A percentile compares a stretch with the other conserved stretches of the same genome.
Evolutionary conservation across 2,329 filamentous ascomycete genomes (phyloP).

Genomic region (Scedosporium boydii): DNA sequence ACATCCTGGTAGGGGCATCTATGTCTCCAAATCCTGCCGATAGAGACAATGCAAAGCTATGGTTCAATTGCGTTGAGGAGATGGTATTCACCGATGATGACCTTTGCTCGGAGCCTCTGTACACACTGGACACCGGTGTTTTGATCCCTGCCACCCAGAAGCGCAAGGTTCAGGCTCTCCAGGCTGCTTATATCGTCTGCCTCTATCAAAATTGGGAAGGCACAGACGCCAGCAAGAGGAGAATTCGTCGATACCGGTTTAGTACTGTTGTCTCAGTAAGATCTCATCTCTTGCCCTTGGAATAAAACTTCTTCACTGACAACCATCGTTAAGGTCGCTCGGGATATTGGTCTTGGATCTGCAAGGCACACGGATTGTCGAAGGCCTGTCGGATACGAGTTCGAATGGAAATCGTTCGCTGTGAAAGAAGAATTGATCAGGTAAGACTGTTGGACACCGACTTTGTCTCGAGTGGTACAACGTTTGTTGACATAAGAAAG

Average conservation of each 20-base stretch:
- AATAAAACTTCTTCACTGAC: background rate
- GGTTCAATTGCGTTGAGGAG: conserved; percentile 28
- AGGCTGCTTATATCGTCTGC: conserved; percentile 26
- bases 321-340: conserved; percentile 13
- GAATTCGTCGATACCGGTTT: conserved; percentile 25
- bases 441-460: conserved; percentile 7
- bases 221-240: conserved; percentile 19
- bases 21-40: conserved; percentile 21
- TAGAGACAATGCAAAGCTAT: conserved; percentile 20
- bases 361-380: conserved; percentile 18
- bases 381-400: conserved; percentile 16
- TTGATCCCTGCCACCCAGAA: conserved; percentile 10
- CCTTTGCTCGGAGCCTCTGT: conserved; percentile 19
- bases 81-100: conserved; percentile 26
- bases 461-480: background rate
- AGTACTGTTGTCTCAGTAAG: conserved; percentile 24
- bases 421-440: conserved; percentile 24
- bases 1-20: conserved; percentile 13
- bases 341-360: conserved; percentile 20
- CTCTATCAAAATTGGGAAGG: conserved; percentile 30
- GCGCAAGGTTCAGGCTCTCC: conserved; percentile 22
- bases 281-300: background rate
- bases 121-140: conserved; percentile 6
- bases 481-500: conserved; percentile 7
- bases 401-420: conserved; percentile 22